Base-by-base conservation (phyloP, 805 yeast genomes). In the Kazachstania kunashirensis region DNA sequence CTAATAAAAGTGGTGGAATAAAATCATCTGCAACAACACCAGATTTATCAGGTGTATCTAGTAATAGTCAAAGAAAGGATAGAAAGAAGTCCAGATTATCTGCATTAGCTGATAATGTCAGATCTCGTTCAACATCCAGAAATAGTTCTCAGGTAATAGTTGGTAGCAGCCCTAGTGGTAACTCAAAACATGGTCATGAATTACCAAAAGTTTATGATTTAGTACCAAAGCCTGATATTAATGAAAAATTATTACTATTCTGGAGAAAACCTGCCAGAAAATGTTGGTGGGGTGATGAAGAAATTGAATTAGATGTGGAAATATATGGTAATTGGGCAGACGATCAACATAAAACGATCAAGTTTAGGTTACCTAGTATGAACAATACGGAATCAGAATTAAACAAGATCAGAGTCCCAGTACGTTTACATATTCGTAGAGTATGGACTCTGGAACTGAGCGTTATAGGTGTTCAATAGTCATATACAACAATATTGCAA, bases 251-350 rank as follows among this genome's bases (percentile, higher is more conserved):
- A 35, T 66, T 92, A 25, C 63, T 92, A 36, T 92, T 92, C 55
- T 92, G 98, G 97, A 73, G 95, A 44, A 92, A 92, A 55, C 98
- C 98, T 1, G 98, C 98, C 2, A 73, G 97, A 53, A 92, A 92
- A 56, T 92, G 98, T 63, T 92, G 98, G 98, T 92, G 98, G 98
- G 71, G 84, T 6, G 75, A 77, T 54, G 73, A 75, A 30, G 65
- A 60, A 20, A 59, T 74, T 15, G 77, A 74, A 31, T 62, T 62
- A 40, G 61, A 52, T 15, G 56, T 66, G 13, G 56, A 55, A 31
- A 45, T 58, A 14, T 53, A 50, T 37, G 61, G 61, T 20, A 37
- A 50, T 25, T 49, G 49, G 46, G 40, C 41, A 2, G 36, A 47
- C 14, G 40, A 43, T 10, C 32, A 30, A 5, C 25, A 39, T 6